phyloP scores from a whole-genome alignment of 345 rosid genomes.

The Citrus trifoliata region DNA sequence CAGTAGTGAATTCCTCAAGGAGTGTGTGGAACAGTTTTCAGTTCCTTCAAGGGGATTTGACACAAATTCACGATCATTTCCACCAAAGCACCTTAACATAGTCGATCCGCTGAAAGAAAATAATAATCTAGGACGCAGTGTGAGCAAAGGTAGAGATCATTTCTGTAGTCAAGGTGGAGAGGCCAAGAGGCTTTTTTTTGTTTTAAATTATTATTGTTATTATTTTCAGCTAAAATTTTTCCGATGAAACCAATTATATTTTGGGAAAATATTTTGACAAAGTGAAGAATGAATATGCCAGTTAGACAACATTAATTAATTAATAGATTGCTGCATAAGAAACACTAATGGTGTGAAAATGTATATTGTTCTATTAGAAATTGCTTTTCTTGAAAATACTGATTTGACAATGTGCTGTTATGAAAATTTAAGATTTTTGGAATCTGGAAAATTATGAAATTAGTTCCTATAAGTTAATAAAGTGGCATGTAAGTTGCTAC shows the following conservation, averaged over 20 bases:
- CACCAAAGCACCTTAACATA: conserved; percentile 73
- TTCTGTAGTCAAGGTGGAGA: not conserved
- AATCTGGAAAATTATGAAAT: not conserved
- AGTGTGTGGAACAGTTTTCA: conserved; percentile 51
- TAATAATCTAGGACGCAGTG: conserved; percentile 97
- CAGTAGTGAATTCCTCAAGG: conserved; percentile 58
- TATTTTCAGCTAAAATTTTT: not conserved
- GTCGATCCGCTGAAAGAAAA: conserved; percentile 78
- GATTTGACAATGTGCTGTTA: not conserved
- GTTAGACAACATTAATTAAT: not conserved
- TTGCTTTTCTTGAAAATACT: not conserved
- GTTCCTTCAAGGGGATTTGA: conserved; percentile 64
- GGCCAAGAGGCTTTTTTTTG: not conserved
- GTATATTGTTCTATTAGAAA: not conserved
- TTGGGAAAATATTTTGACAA: not conserved
- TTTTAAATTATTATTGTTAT: not conserved
- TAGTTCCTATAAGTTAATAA: not conserved
- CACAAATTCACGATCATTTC: conserved; percentile 51
- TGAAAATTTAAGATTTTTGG: not conserved
- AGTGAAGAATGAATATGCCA: not conserved
- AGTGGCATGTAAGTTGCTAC: not conserved
- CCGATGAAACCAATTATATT: not conserved
- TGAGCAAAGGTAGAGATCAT: conserved; percentile 68
- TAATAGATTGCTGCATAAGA: not conserved
- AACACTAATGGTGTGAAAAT: not conserved